These are phyloP conservation scores for Pyrus hybrid DNA, from an alignment of 331 rosid species.

Conservation along the genomic window DNA sequence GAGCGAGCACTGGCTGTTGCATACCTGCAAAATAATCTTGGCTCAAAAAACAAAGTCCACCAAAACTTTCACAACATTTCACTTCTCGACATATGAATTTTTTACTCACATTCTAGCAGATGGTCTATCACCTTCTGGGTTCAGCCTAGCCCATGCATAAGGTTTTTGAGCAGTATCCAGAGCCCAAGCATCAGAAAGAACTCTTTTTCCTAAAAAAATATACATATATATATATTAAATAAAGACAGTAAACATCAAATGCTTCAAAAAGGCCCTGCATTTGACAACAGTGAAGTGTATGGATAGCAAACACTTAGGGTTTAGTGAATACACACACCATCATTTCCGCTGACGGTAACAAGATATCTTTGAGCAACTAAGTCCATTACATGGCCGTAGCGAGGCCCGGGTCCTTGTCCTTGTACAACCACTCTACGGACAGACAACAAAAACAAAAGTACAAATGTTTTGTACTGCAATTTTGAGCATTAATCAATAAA, in stretches of 20 bases:
- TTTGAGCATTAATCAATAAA: conserved; percentile 15
- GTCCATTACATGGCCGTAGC: conserved; percentile 97
- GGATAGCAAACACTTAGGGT: background rate
- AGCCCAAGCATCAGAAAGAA: conserved; percentile 88
- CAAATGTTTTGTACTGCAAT: background rate
- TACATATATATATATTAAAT: background rate
- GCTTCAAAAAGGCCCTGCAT: background rate
- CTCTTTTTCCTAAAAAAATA: conserved; percentile 71
- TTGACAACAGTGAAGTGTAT: background rate
- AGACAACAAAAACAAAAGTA: conserved; percentile 9
- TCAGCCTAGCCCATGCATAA: conserved; percentile 82
- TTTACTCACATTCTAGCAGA: conserved; percentile 94
- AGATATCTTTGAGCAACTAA: conserved; percentile 99
- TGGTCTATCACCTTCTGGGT: conserved; percentile 96
- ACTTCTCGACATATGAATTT: conserved; percentile 12
- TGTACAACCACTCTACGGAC: conserved; percentile 82
- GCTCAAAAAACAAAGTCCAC: background rate
- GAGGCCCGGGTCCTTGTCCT: conserved; percentile 99
- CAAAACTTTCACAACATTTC: background rate
- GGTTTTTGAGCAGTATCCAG: conserved; percentile 98
- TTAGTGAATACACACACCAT: conserved; percentile 56
- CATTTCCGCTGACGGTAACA: conserved; percentile 90
- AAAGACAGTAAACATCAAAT: background rate
- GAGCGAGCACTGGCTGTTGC: conserved; percentile 99
- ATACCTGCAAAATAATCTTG: conserved; percentile 62